A percentile compares a stretch with the other conserved stretches of the same genome.
Evolutionary conservation across 345 rosid species (phyloP).

Genomic region (Aethionema arabicum): DNA sequence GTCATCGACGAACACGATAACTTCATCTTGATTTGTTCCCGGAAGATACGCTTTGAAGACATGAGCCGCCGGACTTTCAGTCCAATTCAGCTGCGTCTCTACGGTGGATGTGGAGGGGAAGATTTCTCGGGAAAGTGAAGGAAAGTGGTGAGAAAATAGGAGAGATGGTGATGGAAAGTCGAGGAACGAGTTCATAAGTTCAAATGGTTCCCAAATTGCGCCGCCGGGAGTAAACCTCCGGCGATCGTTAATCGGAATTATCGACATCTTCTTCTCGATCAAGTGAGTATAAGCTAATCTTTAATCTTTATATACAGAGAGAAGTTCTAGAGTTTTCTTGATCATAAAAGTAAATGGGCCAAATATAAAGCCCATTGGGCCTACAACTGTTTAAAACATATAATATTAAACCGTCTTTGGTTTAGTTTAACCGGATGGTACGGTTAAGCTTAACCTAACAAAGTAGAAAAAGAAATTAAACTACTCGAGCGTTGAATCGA

Average conservation of each 20-base stretch:
- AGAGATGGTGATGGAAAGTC: slow-evolving; percentile 30
- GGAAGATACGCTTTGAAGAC: slow-evolving; percentile 41
- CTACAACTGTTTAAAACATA: background rate
- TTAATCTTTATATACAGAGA: background rate
- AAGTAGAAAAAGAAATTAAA: background rate
- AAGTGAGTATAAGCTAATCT: background rate
- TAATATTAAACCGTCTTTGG: too few relatives aligned
- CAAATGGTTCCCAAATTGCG: slow-evolving; percentile 33
- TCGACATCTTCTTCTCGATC: slow-evolving; percentile 29
- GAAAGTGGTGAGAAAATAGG: slow-evolving; percentile 27
- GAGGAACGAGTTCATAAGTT: slow-evolving; percentile 26
- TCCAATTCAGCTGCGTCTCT: slow-evolving; percentile 35
- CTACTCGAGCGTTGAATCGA: slow-evolving; percentile 34
- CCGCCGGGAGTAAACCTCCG: slow-evolving; percentile 13
- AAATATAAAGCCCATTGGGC: slow-evolving; percentile 20
- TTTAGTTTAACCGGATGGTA: too few relatives aligned
- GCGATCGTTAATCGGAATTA: slow-evolving; percentile 35
- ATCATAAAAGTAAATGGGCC: slow-evolving; percentile 8
- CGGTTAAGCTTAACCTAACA: too few relatives aligned
- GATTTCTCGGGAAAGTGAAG: slow-evolving; percentile 28
- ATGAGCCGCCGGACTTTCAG: slow-evolving; percentile 35
- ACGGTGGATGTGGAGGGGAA: slow-evolving; percentile 24
- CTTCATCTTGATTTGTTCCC: slow-evolving; percentile 28
- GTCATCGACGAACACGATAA: slow-evolving; percentile 36
- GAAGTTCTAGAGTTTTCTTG: slow-evolving; percentile 27